Conservation (phyloP, 192 early-diverging fungal genomes). For the Umbelopsis sp. region DNA sequence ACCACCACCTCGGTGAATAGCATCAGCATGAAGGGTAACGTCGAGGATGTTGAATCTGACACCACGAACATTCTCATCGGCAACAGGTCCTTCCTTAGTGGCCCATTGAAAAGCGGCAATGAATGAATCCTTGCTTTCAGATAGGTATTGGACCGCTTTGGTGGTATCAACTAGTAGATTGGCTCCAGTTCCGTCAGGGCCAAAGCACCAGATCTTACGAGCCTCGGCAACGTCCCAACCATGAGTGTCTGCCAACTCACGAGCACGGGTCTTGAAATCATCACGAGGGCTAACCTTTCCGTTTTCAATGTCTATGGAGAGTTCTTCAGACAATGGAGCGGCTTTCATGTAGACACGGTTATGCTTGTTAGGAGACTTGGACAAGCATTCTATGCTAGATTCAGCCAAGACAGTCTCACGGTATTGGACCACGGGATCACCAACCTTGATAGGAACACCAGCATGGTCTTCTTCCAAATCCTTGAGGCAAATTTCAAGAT, state of each 20-base stretch:
- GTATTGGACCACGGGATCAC: slow-evolving; percentile 93
- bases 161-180: slow-evolving; percentile 94
- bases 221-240: slow-evolving; percentile 96
- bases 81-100: slow-evolving; percentile 84
- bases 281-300: slow-evolving; percentile 87
- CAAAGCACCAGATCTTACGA: slow-evolving; percentile 93
- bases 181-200: slow-evolving; percentile 83
- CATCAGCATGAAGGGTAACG: slow-evolving; percentile 95
- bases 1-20: slow-evolving; percentile 98
- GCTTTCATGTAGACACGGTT: slow-evolving; percentile 99
- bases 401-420: slow-evolving; percentile 89
- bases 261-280: slow-evolving; percentile 92
- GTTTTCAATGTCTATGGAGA: slow-evolving; percentile 75
- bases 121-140: slow-evolving; percentile 98
- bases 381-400: slow-evolving; percentile 76
- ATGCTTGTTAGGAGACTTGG: slow-evolving; percentile 99
- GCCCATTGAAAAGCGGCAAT: slow-evolving; percentile 94
- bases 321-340: slow-evolving; percentile 77
- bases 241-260: slow-evolving; percentile 80
- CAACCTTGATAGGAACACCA: slow-evolving; percentile 84
- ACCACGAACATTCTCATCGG: slow-evolving; percentile 95
- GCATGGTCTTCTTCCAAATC: slow-evolving; percentile 99
- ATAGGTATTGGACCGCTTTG: slow-evolving; percentile 97
- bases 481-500: slow-evolving; percentile 98
- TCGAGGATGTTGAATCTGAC: slow-evolving; percentile 97